These are phyloP conservation scores for Auricularia cornea DNA, from an alignment of 768 basidiomycete genomes.

Conservation along the genomic window DNA sequence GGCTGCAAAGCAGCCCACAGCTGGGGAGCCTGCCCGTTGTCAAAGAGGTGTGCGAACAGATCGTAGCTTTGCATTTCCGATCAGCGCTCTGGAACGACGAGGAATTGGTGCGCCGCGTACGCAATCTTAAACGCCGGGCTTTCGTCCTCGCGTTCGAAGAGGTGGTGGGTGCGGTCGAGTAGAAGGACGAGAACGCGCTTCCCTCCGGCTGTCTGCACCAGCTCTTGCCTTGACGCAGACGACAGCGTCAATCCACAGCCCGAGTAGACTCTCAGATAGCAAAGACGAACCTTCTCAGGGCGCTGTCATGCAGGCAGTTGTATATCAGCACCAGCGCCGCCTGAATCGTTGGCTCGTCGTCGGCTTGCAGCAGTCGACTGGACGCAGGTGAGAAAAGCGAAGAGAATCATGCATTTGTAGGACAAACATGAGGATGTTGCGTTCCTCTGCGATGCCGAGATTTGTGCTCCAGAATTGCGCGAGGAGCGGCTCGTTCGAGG, in stretches of 20 bases:
- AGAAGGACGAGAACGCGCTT: constrained; percentile 58
- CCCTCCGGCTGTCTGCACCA: constrained; percentile 48
- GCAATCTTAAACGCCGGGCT: constrained; percentile 69
- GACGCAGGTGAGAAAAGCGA: not conserved
- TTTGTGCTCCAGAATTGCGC: constrained; percentile 56
- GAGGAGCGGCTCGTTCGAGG: constrained; percentile 54
- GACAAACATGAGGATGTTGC: constrained; percentile 65
- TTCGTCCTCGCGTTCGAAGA: constrained; percentile 60
- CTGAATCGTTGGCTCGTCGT: constrained; percentile 52
- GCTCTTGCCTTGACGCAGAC: constrained; percentile 43
- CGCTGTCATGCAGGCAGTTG: constrained; percentile 58
- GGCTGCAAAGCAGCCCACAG: too few species aligned
- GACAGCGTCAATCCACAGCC: constrained; percentile 12
- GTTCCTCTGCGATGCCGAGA: constrained; percentile 60
- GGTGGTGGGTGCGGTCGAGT: constrained; percentile 61
- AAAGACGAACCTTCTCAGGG: constrained; percentile 46
- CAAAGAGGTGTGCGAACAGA: too few species aligned
- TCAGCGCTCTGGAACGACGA: too few species aligned
- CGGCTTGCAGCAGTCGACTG: constrained; percentile 48
- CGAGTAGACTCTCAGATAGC: too few species aligned
- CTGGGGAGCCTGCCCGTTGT: too few species aligned
- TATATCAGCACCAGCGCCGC: constrained; percentile 61
- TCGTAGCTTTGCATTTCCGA: too few species aligned
- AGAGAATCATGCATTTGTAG: not conserved
- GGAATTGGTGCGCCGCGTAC: too few species aligned